Conservation (phyloP, 768 basidiomycete genomes). For the Tricholoma flavovirens region DNA sequence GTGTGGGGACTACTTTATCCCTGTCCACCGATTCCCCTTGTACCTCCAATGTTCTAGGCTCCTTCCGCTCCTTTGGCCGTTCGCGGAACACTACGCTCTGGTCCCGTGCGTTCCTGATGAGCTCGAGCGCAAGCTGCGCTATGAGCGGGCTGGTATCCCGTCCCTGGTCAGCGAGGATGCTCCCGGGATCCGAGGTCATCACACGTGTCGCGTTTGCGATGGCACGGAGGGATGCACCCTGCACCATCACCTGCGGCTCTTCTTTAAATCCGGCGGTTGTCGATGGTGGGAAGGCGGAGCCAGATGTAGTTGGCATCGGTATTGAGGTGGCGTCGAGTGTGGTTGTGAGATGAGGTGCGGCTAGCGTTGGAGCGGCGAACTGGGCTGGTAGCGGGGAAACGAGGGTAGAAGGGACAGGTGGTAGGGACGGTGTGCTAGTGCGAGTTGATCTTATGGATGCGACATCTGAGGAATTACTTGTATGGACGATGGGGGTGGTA, state of each 20-base stretch:
- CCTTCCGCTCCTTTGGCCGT: conserved; percentile 43
- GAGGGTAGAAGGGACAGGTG: conserved; percentile 23
- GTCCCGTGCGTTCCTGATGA: conserved; percentile 65
- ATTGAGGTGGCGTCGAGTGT: conserved; percentile 25
- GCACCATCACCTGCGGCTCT: conserved; percentile 30
- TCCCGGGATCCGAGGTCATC: conserved; percentile 76
- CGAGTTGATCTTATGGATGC: conserved; percentile 30
- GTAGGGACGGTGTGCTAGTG: conserved; percentile 16
- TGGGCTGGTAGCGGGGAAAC: conserved; percentile 36
- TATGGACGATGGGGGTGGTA: background rate
- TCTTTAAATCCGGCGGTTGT: conserved; percentile 12
- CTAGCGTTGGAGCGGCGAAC: conserved; percentile 32
- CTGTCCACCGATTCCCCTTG: conserved; percentile 14
- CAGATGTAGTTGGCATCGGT: conserved; percentile 17
- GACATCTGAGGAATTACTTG: conserved; percentile 22
- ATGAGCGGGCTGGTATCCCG: conserved; percentile 58
- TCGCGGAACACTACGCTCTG: conserved; percentile 47
- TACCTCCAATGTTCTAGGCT: conserved; percentile 19
- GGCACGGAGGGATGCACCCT: conserved; percentile 67
- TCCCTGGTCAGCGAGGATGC: conserved; percentile 69
- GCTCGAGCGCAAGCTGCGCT: conserved; percentile 55
- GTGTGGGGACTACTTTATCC: conserved; percentile 33
- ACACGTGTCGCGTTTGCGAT: conserved; percentile 80
- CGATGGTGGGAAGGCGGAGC: conserved; percentile 4
- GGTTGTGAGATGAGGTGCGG: conserved; percentile 41